Evolutionary conservation across 129 eudicot species (phyloP), one percentile per base, ranked within the genome.

Genomic region (Apium graveolens): DNA sequence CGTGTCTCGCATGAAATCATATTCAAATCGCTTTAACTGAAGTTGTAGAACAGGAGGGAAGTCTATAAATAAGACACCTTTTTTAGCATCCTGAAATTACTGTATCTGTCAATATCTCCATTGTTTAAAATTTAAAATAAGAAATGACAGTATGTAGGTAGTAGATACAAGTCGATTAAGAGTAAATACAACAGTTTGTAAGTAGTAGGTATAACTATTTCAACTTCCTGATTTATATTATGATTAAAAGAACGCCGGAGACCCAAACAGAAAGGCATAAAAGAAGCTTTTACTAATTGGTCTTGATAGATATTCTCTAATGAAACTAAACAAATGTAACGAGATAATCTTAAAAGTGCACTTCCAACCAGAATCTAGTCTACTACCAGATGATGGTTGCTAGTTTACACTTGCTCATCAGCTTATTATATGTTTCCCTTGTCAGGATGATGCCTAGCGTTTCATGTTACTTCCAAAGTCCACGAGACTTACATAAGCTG

Each of bases 21-120:
- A 91, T 76, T 91, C 97, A 81, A 91, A 91, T 70, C 97, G 87
- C 88, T 91, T 91, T 26, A 91, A 80, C 79, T 91, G 97, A 76
- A 91, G 97, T 83, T 91, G 97, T 75, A 91, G 97, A 80, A 91
- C 93, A 21, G 93, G 92, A 68, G 97, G 97, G 80, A 91, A 91
- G 79, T 91, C 93, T 65, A 89, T 88, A 81, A 91, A 91, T 72
- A 91, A 79, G 73, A 91, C 97, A 78, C 93, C 93, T 72, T 91
- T 91, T 80, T 84, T 91, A 53, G 97, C 97, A 87, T 91, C 93
- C 92, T 89, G 86, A 45, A 62, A 70, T 37, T 69, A 77, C 10
- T 39, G 51, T 57, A 10, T 27, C 13, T 21, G 70, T 66, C 31
- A 78, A 18, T 63, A 29, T 42, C 41, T 68, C 10, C 11, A 68